Evolutionary conservation across 1,284 basidiomycete genomes (phyloP).

Genomic region (Fistulina hepatica): DNA sequence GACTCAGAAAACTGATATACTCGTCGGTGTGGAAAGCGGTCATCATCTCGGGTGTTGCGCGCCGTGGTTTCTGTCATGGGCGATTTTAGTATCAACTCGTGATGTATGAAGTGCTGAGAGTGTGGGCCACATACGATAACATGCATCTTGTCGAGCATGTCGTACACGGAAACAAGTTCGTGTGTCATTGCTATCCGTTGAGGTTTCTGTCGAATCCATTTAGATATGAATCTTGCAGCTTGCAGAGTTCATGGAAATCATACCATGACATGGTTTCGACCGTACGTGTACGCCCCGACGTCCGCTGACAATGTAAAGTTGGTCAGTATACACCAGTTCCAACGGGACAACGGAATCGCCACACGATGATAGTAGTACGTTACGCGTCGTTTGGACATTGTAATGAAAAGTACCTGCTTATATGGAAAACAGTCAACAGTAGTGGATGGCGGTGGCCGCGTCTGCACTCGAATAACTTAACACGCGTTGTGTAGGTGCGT

Average conservation of each 20-base stretch:
- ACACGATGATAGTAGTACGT: slow-evolving; percentile 33
- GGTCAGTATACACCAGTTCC: not conserved
- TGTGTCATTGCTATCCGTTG: slow-evolving; percentile 90
- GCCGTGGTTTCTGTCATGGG: no score
- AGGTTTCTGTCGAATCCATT: no score
- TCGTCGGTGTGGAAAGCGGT: slow-evolving; percentile 96
- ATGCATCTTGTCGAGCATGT: slow-evolving; percentile 86
- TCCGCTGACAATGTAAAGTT: slow-evolving; percentile 45
- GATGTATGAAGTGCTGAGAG: not conserved
- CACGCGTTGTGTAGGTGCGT: no score
- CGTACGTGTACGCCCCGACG: slow-evolving; percentile 81
- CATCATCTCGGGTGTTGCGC: slow-evolving; percentile 57
- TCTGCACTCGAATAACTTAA: no score
- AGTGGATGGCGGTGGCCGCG: no score
- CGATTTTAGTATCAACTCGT: slow-evolving; percentile 45
- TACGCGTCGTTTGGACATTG: slow-evolving; percentile 46
- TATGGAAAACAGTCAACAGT: no score
- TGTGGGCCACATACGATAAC: slow-evolving; percentile 53
- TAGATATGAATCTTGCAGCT: no score
- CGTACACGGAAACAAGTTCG: slow-evolving; percentile 85
- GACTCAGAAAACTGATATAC: slow-evolving; percentile 85
- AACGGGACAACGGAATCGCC: not conserved
- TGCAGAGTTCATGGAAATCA: no score
- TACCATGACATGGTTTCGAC: slow-evolving; percentile 86
- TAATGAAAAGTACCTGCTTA: no score